Percentiles rank a stretch among this genome's conserved stretches.
Evolutionary conservation across 1,284 basidiomycete genomes (phyloP).

Genomic region (Inonotus hispidus): DNA sequence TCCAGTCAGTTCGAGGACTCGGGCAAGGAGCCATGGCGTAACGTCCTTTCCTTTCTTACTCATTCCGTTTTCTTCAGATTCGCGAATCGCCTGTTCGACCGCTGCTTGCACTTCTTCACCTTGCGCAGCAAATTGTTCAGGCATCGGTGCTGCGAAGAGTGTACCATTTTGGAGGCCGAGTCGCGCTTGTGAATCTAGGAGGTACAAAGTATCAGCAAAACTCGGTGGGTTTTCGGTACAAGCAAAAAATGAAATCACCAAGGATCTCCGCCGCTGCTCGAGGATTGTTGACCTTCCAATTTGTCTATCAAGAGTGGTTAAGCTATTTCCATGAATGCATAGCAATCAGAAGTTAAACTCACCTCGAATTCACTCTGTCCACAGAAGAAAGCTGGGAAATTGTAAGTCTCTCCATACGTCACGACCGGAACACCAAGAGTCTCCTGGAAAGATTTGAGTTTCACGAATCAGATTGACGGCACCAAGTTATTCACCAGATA

Average conservation of each 20-base stretch:
- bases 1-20: slow-evolving; percentile 78
- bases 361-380: slow-evolving; percentile 82
- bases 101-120: slow-evolving; percentile 73
- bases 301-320: slow-evolving; percentile 41
- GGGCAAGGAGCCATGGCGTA: slow-evolving; percentile 90
- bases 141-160: slow-evolving; percentile 90
- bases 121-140: slow-evolving; percentile 61
- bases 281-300: slow-evolving; percentile 64
- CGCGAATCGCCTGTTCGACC: slow-evolving; percentile 82
- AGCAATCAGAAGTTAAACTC: slow-evolving; percentile 22
- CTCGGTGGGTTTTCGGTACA: neutral
- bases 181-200: slow-evolving; percentile 52
- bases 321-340: neutral
- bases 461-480: neutral
- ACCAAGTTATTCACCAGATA: slow-evolving; percentile 63
- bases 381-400: slow-evolving; percentile 95
- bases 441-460: slow-evolving; percentile 52
- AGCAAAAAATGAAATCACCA: slow-evolving; percentile 39
- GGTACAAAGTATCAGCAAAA: neutral
- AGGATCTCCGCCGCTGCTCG: slow-evolving; percentile 63
- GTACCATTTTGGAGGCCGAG: slow-evolving; percentile 68
- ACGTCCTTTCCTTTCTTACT: slow-evolving; percentile 84
- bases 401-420: slow-evolving; percentile 66
- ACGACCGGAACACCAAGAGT: slow-evolving; percentile 93
- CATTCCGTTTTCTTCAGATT: slow-evolving; percentile 80